Evolutionary conservation across 371 early-diverging fungal genomes (phyloP).

Genomic region (Mortierella sp.): DNA sequence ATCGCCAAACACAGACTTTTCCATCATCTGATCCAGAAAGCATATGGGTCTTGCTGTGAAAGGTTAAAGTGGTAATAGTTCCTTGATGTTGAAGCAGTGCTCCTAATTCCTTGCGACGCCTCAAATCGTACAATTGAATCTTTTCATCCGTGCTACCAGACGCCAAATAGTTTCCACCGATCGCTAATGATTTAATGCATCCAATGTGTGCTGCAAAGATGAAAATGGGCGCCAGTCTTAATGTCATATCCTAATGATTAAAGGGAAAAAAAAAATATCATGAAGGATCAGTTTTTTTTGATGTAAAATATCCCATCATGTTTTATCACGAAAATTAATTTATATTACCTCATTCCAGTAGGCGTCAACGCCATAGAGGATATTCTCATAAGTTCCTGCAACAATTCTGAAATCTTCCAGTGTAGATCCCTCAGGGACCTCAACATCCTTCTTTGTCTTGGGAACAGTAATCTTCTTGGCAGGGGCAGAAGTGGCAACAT

Average conservation of each 20-base stretch:
- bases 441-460: slow-evolving; percentile 53
- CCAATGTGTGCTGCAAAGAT: slow-evolving; percentile 96
- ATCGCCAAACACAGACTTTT: slow-evolving; percentile 87
- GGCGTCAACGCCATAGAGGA: slow-evolving; percentile 92
- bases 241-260: slow-evolving; percentile 51
- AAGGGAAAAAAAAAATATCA: no score
- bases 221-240: slow-evolving; percentile 82
- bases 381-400: slow-evolving; percentile 95
- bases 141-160: slow-evolving; percentile 97
- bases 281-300: no score
- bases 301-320: no score
- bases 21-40: slow-evolving; percentile 93
- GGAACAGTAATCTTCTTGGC: slow-evolving; percentile 20
- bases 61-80: slow-evolving; percentile 88
- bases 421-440: slow-evolving; percentile 53
- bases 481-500: slow-evolving; percentile 3
- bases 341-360: slow-evolving; percentile 65
- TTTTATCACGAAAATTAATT: no score
- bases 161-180: slow-evolving; percentile 85
- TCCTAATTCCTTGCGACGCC: slow-evolving; percentile 90
- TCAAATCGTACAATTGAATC: slow-evolving; percentile 92
- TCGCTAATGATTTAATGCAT: slow-evolving; percentile 88
- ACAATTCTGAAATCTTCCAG: slow-evolving; percentile 77
- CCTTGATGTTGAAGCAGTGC: slow-evolving; percentile 92
- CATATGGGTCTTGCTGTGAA: slow-evolving; percentile 87